Conservation (phyloP, 2,329 filamentous ascomycete genomes). For the Trichoderma koningiopsis region DNA sequence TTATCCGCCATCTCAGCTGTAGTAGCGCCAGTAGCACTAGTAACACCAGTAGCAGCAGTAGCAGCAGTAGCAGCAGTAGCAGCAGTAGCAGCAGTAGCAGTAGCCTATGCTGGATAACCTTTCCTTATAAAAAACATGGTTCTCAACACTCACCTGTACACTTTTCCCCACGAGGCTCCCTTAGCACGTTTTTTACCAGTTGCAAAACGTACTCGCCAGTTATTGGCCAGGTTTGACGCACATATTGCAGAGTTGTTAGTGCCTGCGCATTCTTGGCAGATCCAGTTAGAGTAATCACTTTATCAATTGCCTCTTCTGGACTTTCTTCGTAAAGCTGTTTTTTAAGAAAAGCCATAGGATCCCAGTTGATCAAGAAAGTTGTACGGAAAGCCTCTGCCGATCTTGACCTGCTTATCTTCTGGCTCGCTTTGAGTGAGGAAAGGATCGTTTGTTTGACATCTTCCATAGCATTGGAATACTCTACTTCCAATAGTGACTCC, state of each 20-base stretch:
- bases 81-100: no score
- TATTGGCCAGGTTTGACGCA: not conserved
- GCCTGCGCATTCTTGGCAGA: not conserved
- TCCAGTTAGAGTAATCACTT: not conserved
- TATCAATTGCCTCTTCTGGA: not conserved
- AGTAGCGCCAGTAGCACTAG: no score
- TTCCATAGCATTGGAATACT: not conserved
- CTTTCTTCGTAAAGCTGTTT: not conserved
- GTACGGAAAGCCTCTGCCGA: not conserved
- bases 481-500: not conserved
- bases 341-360: not conserved
- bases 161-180: not conserved
- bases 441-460: not conserved
- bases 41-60: no score
- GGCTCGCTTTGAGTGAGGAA: not conserved
- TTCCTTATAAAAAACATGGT: not conserved
- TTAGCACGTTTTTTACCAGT: not conserved
- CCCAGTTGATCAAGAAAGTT: not conserved
- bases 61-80: no score
- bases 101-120: no score
- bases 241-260: not conserved
- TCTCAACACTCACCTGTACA: not conserved
- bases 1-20: no score
- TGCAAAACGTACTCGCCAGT: not conserved
- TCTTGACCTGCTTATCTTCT: not conserved